These are phyloP conservation scores for Globisporangium acanthophoron DNA, from an alignment of 352 stramenopile genomes.

Conservation along the genomic window DNA sequence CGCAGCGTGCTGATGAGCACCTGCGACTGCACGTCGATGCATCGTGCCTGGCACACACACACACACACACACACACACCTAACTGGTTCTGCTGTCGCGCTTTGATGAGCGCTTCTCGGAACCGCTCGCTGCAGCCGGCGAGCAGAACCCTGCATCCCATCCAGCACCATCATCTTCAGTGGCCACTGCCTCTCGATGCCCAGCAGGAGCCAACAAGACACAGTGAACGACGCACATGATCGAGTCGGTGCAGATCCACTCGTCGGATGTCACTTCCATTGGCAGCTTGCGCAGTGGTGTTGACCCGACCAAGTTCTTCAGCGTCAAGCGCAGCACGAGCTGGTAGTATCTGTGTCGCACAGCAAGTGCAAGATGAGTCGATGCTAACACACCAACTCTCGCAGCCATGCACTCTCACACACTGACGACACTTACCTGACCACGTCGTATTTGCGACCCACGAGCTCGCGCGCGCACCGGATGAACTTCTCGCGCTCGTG, in stretches of 20 bases:
- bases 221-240: constrained; percentile 44
- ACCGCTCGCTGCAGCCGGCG: constrained; percentile 47
- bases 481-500: constrained; percentile 49
- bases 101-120: constrained; percentile 42
- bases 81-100: constrained; percentile 35
- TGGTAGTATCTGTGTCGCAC: constrained; percentile 39
- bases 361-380: not conserved
- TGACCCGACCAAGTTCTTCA: constrained; percentile 41
- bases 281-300: constrained; percentile 40
- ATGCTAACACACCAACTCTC: no score
- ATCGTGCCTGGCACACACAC: no score
- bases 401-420: not conserved
- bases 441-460: constrained; percentile 62
- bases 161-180: not conserved
- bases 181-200: not conserved
- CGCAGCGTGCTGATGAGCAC: no score
- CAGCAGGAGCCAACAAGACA: no score
- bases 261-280: constrained; percentile 42
- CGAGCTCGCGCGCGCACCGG: constrained; percentile 48
- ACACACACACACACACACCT: constrained; percentile 26
- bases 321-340: constrained; percentile 45
- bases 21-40: no score
- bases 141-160: constrained; percentile 39
- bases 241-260: constrained; percentile 76
- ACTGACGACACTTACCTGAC: constrained; percentile 27